Evolutionary conservation across 2,329 filamentous ascomycete species (phyloP).

Genomic region (Clarireedia monteithiana): DNA sequence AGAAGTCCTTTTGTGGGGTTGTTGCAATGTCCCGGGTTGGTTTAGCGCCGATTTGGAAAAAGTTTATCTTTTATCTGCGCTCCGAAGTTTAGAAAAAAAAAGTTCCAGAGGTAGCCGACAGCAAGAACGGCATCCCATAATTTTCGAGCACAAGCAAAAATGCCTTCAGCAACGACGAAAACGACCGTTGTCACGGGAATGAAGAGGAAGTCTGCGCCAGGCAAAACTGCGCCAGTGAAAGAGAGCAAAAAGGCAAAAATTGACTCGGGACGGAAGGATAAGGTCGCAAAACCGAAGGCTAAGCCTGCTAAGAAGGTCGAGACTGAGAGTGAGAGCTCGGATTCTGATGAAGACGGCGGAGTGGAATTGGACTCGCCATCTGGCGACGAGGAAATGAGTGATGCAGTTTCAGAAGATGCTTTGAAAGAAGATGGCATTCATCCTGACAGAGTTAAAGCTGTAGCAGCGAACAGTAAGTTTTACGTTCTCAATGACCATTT

Average conservation of each 20-base stretch:
- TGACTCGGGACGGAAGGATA: constrained; percentile 11
- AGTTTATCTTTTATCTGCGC: constrained; percentile 10
- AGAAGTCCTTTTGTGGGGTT: constrained; percentile 3
- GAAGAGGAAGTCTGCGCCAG: constrained; percentile 49
- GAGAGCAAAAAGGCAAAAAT: constrained; percentile 46
- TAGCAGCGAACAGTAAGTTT: constrained; percentile 22
- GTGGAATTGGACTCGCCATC: constrained; percentile 26
- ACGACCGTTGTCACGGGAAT: constrained; percentile 39
- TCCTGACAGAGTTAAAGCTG: constrained; percentile 29
- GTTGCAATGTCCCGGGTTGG: constrained; percentile 13
- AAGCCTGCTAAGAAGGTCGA: constrained; percentile 26
- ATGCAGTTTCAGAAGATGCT: constrained; percentile 32
- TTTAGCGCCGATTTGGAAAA: constrained; percentile 16
- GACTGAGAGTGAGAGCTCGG: constrained; percentile 30
- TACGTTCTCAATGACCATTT: constrained; percentile 12
- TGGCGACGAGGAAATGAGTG: constrained; percentile 12
- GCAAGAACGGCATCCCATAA: not conserved
- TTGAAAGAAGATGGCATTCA: constrained; percentile 29
- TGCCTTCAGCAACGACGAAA: constrained; percentile 31
- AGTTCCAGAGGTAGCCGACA: constrained; percentile 4
- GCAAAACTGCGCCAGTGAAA: constrained; percentile 37
- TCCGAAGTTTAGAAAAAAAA: constrained; percentile 12
- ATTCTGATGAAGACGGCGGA: constrained; percentile 22
- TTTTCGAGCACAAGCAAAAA: constrained; percentile 15
- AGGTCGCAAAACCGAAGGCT: constrained; percentile 9